Percentiles rank a stretch among this genome's conserved stretches.
Evolutionary conservation across 352 stramenopile genomes (phyloP).

Genomic region (Globisporangium nunn): DNA sequence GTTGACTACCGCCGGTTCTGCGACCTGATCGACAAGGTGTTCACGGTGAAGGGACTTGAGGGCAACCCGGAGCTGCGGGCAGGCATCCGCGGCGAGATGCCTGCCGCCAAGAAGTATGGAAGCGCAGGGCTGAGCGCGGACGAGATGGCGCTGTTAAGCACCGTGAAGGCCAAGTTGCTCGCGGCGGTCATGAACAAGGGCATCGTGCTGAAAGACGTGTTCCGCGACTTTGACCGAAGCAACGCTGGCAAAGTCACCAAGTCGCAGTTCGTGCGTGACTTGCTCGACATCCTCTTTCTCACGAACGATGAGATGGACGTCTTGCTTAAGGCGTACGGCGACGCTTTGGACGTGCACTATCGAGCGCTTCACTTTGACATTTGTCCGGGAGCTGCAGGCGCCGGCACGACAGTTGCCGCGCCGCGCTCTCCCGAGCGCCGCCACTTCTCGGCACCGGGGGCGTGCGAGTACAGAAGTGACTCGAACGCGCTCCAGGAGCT

Average conservation of each 20-base stretch:
- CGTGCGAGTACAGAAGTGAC: constrained; percentile 2
- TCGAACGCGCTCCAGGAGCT: constrained; percentile 20
- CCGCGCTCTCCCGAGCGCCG: constrained; percentile 49
- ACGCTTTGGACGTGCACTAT: constrained; percentile 76
- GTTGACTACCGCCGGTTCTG: constrained; percentile 81
- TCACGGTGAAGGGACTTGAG: constrained; percentile 72
- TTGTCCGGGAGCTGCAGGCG: constrained; percentile 27
- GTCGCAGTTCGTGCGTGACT: constrained; percentile 64
- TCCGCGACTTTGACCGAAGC: constrained; percentile 80
- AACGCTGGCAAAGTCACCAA: constrained; percentile 82
- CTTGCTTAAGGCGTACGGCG: constrained; percentile 63
- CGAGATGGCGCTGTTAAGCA: constrained; percentile 27
- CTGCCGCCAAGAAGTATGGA: constrained; percentile 28
- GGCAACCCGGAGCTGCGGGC: constrained; percentile 37
- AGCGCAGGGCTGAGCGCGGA: constrained; percentile 17
- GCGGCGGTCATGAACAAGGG: constrained; percentile 68
- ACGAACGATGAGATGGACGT: constrained; percentile 42
- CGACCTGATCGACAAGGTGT: constrained; percentile 80
- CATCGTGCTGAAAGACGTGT: constrained; percentile 84
- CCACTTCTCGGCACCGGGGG: constrained; percentile 31
- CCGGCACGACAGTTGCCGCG: constrained; percentile 17
- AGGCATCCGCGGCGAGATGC: constrained; percentile 25
- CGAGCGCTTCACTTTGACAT: constrained; percentile 67
- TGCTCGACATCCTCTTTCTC: constrained; percentile 59
- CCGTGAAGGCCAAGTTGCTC: constrained; percentile 50